These are phyloP conservation scores for Boletellus emodensis DNA, from an alignment of 768 basidiomycete genomes.

Conservation along the genomic window DNA sequence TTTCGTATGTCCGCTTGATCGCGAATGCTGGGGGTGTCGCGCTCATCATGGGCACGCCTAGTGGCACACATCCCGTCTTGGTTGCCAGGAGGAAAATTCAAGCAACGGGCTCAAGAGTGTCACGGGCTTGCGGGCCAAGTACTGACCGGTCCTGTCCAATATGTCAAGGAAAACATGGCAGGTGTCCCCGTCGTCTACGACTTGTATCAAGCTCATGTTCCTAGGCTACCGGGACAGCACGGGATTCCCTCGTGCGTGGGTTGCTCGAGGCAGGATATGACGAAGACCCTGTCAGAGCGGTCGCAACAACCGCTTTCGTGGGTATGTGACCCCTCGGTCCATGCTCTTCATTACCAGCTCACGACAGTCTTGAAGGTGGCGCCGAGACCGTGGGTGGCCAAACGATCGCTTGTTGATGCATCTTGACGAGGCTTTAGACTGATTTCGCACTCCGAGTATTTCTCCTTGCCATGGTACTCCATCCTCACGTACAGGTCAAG, in stretches of 20 bases:
- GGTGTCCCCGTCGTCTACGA: background rate
- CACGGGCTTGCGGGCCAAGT: conserved; percentile 23
- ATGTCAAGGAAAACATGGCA: conserved; percentile 24
- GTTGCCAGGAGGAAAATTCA: conserved; percentile 32
- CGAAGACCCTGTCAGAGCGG: conserved; percentile 18
- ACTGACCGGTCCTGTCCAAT: conserved; percentile 17
- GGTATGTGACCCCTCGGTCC: conserved; percentile 11
- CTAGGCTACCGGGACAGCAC: conserved; percentile 20
- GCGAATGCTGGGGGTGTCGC: background rate
- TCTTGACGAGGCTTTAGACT: conserved; percentile 10
- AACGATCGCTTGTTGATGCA: too few relatives aligned
- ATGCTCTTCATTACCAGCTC: background rate
- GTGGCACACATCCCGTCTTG: conserved; percentile 31
- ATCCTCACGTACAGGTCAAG: conserved; percentile 30
- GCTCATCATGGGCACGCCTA: background rate
- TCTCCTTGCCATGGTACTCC: conserved; percentile 31
- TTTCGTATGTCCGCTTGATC: conserved; percentile 17
- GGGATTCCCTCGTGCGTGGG: conserved; percentile 19
- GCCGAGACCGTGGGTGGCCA: conserved; percentile 23
- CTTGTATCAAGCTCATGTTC: background rate
- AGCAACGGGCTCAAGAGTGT: conserved; percentile 14
- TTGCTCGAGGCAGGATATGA: conserved; percentile 8
- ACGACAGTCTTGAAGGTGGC: conserved; percentile 16
- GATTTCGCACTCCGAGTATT: conserved; percentile 21
- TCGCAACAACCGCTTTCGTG: conserved; percentile 21